Evolutionary conservation across 768 basidiomycete species (phyloP).

Genomic region (Pisolithus tinctorius): DNA sequence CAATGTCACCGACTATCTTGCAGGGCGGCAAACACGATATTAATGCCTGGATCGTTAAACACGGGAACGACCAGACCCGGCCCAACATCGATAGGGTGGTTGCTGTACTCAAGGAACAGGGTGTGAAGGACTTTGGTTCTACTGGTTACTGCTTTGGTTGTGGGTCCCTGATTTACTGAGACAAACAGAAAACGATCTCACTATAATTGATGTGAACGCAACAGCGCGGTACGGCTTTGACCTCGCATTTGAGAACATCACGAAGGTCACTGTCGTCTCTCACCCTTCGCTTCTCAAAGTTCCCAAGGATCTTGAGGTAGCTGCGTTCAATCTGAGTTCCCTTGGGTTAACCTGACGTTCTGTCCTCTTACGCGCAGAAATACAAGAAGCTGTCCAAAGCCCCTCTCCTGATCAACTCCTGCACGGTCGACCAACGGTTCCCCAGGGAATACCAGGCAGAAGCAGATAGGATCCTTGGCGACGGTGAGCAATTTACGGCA

Average conservation of each 20-base stretch:
- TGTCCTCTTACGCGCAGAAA: conserved; percentile 31
- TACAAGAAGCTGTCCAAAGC: conserved; percentile 38
- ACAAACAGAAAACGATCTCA: not conserved
- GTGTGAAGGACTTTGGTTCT: conserved; percentile 51
- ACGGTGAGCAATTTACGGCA: conserved; percentile 35
- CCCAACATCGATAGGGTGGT: conserved; percentile 52
- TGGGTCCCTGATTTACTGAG: conserved; percentile 13
- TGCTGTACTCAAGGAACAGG: conserved; percentile 47
- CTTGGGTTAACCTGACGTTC: not conserved
- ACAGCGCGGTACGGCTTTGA: conserved; percentile 54
- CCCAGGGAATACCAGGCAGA: conserved; percentile 35
- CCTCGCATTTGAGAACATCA: conserved; percentile 48
- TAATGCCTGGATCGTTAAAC: conserved; percentile 37
- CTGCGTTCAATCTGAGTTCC: not conserved
- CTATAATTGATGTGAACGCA: not conserved
- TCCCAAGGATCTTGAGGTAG: conserved; percentile 58
- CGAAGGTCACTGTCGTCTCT: conserved; percentile 41
- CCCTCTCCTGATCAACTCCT: conserved; percentile 65
- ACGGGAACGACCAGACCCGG: conserved; percentile 35
- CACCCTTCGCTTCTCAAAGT: conserved; percentile 60
- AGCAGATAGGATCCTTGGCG: conserved; percentile 47
- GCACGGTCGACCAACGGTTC: conserved; percentile 47
- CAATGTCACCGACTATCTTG: not conserved
- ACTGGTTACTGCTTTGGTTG: conserved; percentile 71
- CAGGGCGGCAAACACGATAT: conserved; percentile 33